These are phyloP conservation scores for Nakazawaea ambrosiae DNA, from an alignment of 805 yeast species.

Conservation along the genomic window DNA sequence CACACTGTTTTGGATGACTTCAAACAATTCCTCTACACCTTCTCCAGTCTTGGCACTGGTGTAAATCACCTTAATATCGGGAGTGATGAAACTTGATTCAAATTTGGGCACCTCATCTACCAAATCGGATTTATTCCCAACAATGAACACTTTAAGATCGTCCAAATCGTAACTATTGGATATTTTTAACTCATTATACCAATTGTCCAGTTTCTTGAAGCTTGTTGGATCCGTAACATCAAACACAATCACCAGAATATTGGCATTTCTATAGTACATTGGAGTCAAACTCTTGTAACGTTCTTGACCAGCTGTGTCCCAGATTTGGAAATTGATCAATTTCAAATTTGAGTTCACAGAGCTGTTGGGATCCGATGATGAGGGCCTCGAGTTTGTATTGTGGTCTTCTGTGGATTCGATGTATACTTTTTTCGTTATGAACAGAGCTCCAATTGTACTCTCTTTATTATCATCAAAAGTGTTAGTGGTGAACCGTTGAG, in stretches of 20 bases:
- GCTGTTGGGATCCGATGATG: too few relatives aligned
- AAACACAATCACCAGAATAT: slow-evolving; percentile 82
- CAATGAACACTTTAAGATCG: slow-evolving; percentile 36
- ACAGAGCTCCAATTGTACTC: slow-evolving; percentile 98
- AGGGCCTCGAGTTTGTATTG: too few relatives aligned
- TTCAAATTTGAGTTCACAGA: too few relatives aligned
- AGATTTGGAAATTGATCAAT: slow-evolving; percentile 52
- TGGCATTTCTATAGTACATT: slow-evolving; percentile 75
- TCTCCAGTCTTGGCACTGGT: slow-evolving; percentile 71
- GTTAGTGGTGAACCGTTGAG: slow-evolving; percentile 67
- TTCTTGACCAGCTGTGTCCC: slow-evolving; percentile 98
- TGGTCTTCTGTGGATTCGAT: slow-evolving; percentile 21
- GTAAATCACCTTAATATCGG: slow-evolving; percentile 20
- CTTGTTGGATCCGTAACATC: slow-evolving; percentile 55
- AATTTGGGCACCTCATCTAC: slow-evolving; percentile 22
- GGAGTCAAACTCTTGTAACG: slow-evolving; percentile 79
- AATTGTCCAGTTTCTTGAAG: slow-evolving; percentile 70
- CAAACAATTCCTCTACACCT: slow-evolving; percentile 45
- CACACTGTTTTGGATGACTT: slow-evolving; percentile 20
- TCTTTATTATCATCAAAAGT: slow-evolving; percentile 75
- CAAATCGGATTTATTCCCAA: slow-evolving; percentile 83
- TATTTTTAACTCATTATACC: slow-evolving; percentile 74
- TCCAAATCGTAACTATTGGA: slow-evolving; percentile 20
- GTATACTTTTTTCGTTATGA: slow-evolving; percentile 71
- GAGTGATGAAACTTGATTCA: slow-evolving; percentile 14